phyloP scores from a whole-genome alignment of 1,284 basidiomycete species.

The Pseudozyma pruni region DNA sequence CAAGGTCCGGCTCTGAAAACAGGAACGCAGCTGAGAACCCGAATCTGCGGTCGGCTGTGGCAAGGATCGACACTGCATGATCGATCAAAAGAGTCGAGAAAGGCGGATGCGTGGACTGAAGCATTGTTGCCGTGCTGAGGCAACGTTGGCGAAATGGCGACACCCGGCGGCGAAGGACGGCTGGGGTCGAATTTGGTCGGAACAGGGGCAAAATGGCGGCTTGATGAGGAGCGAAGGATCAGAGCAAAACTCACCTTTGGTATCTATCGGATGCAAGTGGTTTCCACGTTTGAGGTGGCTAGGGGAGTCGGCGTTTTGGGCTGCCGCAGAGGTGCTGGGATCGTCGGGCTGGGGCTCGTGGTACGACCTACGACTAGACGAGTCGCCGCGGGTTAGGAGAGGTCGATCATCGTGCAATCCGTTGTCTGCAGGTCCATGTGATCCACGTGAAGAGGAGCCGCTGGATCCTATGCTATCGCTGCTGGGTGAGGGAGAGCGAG shows the following conservation, averaged over 20 bases:
- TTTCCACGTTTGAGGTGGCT: conserved; percentile 25
- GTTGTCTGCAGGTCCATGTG: conserved; percentile 1
- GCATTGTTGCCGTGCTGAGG: neutral
- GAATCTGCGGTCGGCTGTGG: no score
- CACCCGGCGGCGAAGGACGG: neutral
- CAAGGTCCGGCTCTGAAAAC: no score
- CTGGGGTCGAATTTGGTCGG: neutral
- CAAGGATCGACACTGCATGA: no score
- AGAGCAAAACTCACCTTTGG: conserved; percentile 44
- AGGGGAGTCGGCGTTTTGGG: conserved; percentile 11
- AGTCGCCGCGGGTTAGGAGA: conserved; percentile 18
- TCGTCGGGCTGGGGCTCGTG: conserved; percentile 7
- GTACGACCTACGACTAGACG: conserved; percentile 17
- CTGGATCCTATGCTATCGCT: conserved; percentile 26
- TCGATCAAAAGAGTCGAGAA: neutral
- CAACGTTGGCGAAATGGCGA: no score
- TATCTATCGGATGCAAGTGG: conserved; percentile 37
- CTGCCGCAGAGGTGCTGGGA: conserved; percentile 1
- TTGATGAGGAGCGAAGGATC: neutral
- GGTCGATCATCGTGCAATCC: conserved; percentile 7
- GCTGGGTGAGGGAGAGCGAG: conserved; percentile 50
- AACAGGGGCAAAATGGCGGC: conserved; percentile 10
- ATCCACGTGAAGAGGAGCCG: conserved; percentile 14
- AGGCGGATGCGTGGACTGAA: neutral
- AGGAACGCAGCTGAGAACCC: no score